Base-by-base conservation (phyloP, 108 stramenopile species). In the Cyclotella choctawhatcheeana region DNA sequence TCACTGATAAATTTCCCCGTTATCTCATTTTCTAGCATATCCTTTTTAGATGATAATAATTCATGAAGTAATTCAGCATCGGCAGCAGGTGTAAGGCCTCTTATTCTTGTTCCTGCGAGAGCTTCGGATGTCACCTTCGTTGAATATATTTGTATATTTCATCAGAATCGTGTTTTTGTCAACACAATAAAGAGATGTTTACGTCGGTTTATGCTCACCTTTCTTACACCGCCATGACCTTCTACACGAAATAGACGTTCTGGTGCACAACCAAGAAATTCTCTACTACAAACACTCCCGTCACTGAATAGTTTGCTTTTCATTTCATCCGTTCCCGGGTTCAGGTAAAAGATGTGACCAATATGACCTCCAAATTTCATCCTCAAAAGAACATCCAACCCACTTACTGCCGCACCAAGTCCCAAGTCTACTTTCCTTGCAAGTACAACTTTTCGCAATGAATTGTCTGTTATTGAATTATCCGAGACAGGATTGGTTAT, bases 191-290 rank as follows among this genome's bases (percentile, higher is more conserved):
- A 8, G 37, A 40, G 37, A 40, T 40, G 37, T 12, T 40, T 6
- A 40, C 12, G 37, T 6, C 37, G 10, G 6, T 33, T 7, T 16
- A 14, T 7, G 53, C 65, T 6, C 22, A 69, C 76, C 34, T 40
- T 63, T 74, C 81, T 62, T 22, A 60, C 81, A 34, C 67, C 50
- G 2, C 61, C 78, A 18, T 51, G 60, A 44, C 59, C 58, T 47
- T 53, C 55, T 20, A 93, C 79, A 27, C 76, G 77, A 74, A 95
- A 95, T 18, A 95, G 59, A 12, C 90, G 79, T 73, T 95, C 94
- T 4, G 94, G 94, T 18, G 94, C 84, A 63, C 91, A 92, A 10
- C 91, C 91, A 60, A 95, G 69, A 62, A 94, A 94, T 44, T 89
- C 91, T 25, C 77, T 63, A 50, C 52, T 56, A 24, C 22, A 8